Evolutionary conservation across 495 filamentous ascomycete species (phyloP).

Genomic region (Penicillium daleae): DNA sequence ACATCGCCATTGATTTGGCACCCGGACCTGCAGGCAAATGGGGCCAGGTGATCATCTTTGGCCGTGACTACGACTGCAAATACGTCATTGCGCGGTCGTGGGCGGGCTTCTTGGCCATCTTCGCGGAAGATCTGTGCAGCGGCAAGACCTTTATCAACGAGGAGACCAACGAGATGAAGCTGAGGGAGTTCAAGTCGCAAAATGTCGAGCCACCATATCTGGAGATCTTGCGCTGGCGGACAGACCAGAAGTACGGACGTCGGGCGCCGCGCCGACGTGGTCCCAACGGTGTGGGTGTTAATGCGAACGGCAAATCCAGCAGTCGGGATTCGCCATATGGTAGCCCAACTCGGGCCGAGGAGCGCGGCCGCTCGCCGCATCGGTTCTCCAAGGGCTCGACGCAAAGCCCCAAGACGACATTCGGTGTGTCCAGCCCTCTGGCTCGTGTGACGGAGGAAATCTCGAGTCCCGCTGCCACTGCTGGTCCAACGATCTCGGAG

Average conservation of each 20-base stretch:
- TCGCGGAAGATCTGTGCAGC: conserved; percentile 87
- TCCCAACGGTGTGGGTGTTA: conserved; percentile 47
- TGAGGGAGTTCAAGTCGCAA: conserved; percentile 84
- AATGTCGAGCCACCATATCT: conserved; percentile 93
- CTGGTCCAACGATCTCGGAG: conserved; percentile 41
- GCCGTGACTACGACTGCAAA: conserved; percentile 97
- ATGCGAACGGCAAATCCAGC: conserved; percentile 41
- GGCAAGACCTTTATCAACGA: conserved; percentile 90
- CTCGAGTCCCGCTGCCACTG: conserved; percentile 38
- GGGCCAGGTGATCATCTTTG: conserved; percentile 96
- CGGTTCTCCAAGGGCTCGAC: conserved; percentile 52
- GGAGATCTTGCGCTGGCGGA: conserved; percentile 91
- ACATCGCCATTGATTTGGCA: conserved; percentile 90
- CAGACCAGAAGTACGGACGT: conserved; percentile 91
- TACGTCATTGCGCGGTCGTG: conserved; percentile 94
- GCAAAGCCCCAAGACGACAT: conserved; percentile 53
- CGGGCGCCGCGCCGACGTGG: conserved; percentile 47
- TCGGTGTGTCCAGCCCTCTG: conserved; percentile 57
- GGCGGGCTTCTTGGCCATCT: conserved; percentile 80
- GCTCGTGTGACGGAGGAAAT: conserved; percentile 57
- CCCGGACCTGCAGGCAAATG: conserved; percentile 89
- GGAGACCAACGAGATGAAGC: conserved; percentile 86
- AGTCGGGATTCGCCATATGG: conserved; percentile 55
- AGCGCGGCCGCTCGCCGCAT: conserved; percentile 59
- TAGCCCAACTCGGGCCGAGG: conserved; percentile 53